A percentile compares a stretch with the other conserved stretches of the same genome.
Evolutionary conservation across 2,329 filamentous ascomycete species (phyloP).

Genomic region (Penicillium sp.): DNA sequence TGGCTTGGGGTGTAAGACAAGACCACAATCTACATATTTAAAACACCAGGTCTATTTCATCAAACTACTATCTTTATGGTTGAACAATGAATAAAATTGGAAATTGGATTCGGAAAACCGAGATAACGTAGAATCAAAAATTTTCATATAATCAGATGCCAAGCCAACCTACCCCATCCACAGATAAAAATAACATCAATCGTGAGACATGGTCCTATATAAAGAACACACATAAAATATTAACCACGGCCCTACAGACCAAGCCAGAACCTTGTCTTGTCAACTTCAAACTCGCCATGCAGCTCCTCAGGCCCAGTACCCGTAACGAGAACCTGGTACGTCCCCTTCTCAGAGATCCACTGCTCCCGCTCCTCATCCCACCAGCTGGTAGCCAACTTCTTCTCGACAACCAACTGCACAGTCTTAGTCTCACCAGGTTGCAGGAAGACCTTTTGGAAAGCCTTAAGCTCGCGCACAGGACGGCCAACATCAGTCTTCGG

Average conservation of each 20-base stretch:
- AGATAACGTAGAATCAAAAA: background rate
- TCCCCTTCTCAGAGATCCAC: constrained; percentile 66
- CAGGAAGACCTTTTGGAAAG: constrained; percentile 63
- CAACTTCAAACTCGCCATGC: constrained; percentile 54
- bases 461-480: constrained; percentile 62
- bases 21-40: background rate
- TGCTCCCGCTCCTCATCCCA: constrained; percentile 66
- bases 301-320: constrained; percentile 54
- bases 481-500: constrained; percentile 52
- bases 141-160: background rate
- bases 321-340: constrained; percentile 62
- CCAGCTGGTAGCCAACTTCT: constrained; percentile 66
- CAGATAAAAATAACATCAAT: constrained; percentile 4
- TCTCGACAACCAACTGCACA: constrained; percentile 55
- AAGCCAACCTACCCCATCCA: background rate
- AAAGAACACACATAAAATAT: background rate
- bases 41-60: background rate
- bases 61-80: background rate
- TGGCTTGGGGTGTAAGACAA: no score
- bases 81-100: background rate
- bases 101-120: background rate
- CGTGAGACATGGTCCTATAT: constrained; percentile 1
- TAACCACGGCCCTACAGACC: constrained; percentile 49
- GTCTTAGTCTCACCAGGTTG: constrained; percentile 57
- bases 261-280: constrained; percentile 65